A percentile compares a stretch with the other conserved stretches of the same genome.
phyloP scores from a whole-genome alignment of 179 eudicot genomes.

The Beta corolliflora region DNA sequence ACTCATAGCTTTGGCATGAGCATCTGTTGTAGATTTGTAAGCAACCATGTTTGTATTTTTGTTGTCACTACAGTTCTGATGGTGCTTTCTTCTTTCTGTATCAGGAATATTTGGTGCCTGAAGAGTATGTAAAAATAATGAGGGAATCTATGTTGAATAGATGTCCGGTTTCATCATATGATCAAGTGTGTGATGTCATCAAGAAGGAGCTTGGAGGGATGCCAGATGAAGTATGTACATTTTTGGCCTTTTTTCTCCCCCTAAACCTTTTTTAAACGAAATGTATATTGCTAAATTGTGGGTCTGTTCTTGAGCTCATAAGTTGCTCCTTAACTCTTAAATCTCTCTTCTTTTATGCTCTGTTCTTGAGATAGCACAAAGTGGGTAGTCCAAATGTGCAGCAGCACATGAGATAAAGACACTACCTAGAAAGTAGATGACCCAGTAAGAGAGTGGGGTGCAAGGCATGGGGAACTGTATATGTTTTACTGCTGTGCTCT shows the following conservation, averaged over 20 bases:
- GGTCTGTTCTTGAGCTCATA: background rate
- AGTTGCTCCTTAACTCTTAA: background rate
- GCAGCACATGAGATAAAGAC: background rate
- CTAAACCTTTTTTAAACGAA: background rate
- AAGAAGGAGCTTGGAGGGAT: slow-evolving; percentile 88
- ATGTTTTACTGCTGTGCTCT: too few species aligned
- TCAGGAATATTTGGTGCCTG: slow-evolving; percentile 92
- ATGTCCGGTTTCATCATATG: slow-evolving; percentile 93
- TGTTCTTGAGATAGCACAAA: background rate
- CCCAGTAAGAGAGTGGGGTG: background rate
- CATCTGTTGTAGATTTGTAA: background rate
- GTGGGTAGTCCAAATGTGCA: background rate
- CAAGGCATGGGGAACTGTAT: too few species aligned
- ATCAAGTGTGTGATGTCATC: slow-evolving; percentile 84
- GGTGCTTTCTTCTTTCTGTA: slow-evolving; percentile 24
- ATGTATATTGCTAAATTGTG: background rate
- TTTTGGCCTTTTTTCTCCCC: background rate
- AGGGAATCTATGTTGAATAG: slow-evolving; percentile 87
- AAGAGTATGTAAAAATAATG: slow-evolving; percentile 82
- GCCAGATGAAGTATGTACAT: slow-evolving; percentile 76
- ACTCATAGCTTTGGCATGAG: background rate
- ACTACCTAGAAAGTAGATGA: background rate
- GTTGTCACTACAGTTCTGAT: slow-evolving; percentile 5
- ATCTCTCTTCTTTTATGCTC: background rate
- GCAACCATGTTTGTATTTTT: background rate